Conservation (phyloP, 163 green algal genomes). For the Trebouxiophyceae sp. region DNA sequence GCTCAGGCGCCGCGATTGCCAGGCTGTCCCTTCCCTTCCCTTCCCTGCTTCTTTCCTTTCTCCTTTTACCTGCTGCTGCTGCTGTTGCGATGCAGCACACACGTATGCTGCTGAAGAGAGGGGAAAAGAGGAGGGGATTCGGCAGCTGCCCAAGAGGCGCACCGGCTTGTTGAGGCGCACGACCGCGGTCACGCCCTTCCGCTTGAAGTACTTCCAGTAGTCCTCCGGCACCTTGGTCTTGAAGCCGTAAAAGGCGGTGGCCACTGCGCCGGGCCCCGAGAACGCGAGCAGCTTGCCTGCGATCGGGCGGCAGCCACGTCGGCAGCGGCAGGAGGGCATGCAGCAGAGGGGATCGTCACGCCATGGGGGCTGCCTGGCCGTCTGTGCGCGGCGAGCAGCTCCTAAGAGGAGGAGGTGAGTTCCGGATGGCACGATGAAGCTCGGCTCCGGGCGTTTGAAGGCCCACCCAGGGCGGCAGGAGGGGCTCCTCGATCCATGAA, state of each 20-base stretch:
- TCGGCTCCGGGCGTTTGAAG: too few relatives aligned
- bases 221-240: conserved; percentile 77
- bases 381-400: too few relatives aligned
- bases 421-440: too few relatives aligned
- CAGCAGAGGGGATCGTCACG: background rate
- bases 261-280: conserved; percentile 56
- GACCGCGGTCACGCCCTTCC: conserved; percentile 57
- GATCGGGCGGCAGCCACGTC: too few relatives aligned
- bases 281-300: conserved; percentile 89
- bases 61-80: background rate
- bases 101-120: conserved; percentile 4
- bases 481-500: too few relatives aligned
- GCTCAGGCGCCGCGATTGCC: background rate
- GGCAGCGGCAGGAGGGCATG: too few relatives aligned
- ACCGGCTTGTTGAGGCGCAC: conserved; percentile 87
- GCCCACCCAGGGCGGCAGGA: too few relatives aligned
- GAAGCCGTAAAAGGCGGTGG: conserved; percentile 73
- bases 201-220: conserved; percentile 78
- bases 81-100: background rate
- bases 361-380: background rate
- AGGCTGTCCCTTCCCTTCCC: too few relatives aligned
- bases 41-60: too few relatives aligned
- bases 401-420: too few relatives aligned
- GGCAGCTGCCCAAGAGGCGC: too few relatives aligned
- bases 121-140: background rate